Evolutionary conservation across 2,329 filamentous ascomycete genomes (phyloP).

Genomic region (Periconia macrospinosa): DNA sequence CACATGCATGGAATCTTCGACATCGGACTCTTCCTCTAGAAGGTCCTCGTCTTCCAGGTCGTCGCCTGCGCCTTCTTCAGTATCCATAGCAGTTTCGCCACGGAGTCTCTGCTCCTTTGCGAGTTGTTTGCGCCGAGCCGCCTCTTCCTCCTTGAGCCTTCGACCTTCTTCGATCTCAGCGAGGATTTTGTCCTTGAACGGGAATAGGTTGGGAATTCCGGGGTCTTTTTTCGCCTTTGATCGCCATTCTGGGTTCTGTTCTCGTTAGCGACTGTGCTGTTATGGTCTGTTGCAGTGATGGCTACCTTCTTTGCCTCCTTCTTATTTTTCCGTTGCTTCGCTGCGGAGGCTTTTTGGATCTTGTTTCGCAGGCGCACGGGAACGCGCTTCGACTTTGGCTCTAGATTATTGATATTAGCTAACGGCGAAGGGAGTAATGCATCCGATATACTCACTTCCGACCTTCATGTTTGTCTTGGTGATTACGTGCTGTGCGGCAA

Average conservation of each 20-base stretch:
- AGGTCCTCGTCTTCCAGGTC: conserved; percentile 59
- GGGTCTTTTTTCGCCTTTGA: conserved; percentile 96
- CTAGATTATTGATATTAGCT: conserved; percentile 49
- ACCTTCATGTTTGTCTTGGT: conserved; percentile 41
- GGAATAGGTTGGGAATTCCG: conserved; percentile 95
- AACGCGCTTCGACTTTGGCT: conserved; percentile 92
- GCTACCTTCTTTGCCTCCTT: conserved; percentile 82
- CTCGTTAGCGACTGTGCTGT: conserved; percentile 17
- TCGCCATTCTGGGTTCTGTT: conserved; percentile 88
- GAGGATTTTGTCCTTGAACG: conserved; percentile 94
- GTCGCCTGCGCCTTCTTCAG: conserved; percentile 42
- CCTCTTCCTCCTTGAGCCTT: conserved; percentile 77
- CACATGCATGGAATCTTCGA: conserved; percentile 62
- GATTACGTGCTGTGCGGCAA: conserved; percentile 15
- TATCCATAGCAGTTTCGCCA: conserved; percentile 39
- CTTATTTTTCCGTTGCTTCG: conserved; percentile 87
- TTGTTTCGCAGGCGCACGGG: conserved; percentile 90
- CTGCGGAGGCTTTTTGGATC: conserved; percentile 87
- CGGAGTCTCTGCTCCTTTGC: conserved; percentile 53
- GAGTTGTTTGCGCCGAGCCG: conserved; percentile 67
- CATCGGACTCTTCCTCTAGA: conserved; percentile 52
- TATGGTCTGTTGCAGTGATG: background rate
- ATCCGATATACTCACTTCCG: conserved; percentile 39
- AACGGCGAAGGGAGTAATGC: background rate
- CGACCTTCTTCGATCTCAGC: conserved; percentile 92